Percentiles rank a stretch among this genome's conserved stretches.
Evolutionary conservation across 345 rosid species (phyloP).

Genomic region (Isatis tinctoria): DNA sequence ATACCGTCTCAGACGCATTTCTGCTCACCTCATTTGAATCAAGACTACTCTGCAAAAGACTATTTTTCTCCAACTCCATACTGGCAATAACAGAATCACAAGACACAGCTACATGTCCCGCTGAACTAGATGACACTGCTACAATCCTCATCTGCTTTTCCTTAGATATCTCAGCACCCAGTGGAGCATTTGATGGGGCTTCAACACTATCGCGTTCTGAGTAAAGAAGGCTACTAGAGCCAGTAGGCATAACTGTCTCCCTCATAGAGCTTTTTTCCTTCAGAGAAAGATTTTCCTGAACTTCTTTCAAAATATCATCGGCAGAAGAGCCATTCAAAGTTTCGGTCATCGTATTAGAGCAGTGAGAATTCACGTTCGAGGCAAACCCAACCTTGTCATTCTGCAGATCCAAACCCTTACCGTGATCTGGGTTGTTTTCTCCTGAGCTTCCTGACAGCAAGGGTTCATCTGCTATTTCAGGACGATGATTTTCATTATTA

Average conservation of each 20-base stretch:
- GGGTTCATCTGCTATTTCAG: slow-evolving; percentile 31
- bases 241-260: slow-evolving; percentile 25
- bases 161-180: slow-evolving; percentile 28
- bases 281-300: slow-evolving; percentile 37
- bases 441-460: slow-evolving; percentile 37
- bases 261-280: slow-evolving; percentile 32
- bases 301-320: slow-evolving; percentile 36
- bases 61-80: slow-evolving; percentile 28
- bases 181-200: slow-evolving; percentile 37
- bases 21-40: slow-evolving; percentile 38
- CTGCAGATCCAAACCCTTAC: slow-evolving; percentile 38
- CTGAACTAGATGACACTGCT: slow-evolving; percentile 39
- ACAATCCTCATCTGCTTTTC: slow-evolving; percentile 33
- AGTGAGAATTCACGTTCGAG: slow-evolving; percentile 21
- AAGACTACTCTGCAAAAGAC: slow-evolving; percentile 33
- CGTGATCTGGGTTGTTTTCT: slow-evolving; percentile 33
- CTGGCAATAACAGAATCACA: slow-evolving; percentile 36
- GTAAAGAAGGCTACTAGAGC: slow-evolving; percentile 30
- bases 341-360: slow-evolving; percentile 33
- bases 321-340: slow-evolving; percentile 27
- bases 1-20: slow-evolving; percentile 33
- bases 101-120: slow-evolving; percentile 39
- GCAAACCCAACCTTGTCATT: slow-evolving; percentile 24
- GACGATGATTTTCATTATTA: slow-evolving; percentile 35
- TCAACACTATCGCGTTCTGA: slow-evolving; percentile 36